Percentiles rank a stretch among this genome's conserved stretches.
Conservation (phyloP, 805 yeast species). For the Debaryomyces maramus region DNA sequence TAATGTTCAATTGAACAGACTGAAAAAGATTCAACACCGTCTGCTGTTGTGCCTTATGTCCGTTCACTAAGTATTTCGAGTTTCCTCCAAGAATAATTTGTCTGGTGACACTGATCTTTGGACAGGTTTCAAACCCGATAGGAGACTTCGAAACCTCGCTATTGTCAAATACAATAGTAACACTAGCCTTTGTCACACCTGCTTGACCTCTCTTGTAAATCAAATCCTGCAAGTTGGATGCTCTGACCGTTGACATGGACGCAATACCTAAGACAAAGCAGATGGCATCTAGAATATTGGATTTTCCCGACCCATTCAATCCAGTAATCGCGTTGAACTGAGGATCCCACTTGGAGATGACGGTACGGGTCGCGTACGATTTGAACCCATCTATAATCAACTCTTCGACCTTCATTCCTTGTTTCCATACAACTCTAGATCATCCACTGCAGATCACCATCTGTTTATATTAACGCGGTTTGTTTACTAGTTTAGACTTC, state of each 20-base stretch:
- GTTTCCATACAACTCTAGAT: not conserved
- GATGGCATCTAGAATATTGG: conserved; percentile 93
- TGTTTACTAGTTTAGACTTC: conserved; percentile 11
- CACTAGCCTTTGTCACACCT: conserved; percentile 95
- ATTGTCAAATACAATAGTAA: conserved; percentile 93
- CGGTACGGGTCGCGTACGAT: conserved; percentile 95
- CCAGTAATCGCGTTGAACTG: conserved; percentile 98
- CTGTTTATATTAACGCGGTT: conserved; percentile 10
- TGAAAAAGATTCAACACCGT: conserved; percentile 89
- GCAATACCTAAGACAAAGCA: conserved; percentile 98
- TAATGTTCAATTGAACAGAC: conserved; percentile 91
- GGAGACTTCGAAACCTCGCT: conserved; percentile 75
- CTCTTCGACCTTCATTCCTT: conserved; percentile 86
- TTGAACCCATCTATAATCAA: conserved; percentile 96
- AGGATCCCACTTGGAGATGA: conserved; percentile 91
- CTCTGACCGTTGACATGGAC: conserved; percentile 92
- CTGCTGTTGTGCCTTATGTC: conserved; percentile 94
- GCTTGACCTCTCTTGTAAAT: conserved; percentile 98
- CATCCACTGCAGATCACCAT: not conserved
- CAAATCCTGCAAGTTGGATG: conserved; percentile 87
- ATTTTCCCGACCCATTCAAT: conserved; percentile 95
- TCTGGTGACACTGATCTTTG: conserved; percentile 86
- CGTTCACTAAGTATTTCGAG: conserved; percentile 89
- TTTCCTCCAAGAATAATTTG: conserved; percentile 90
- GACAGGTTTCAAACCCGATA: conserved; percentile 75